Conservation (phyloP, 352 stramenopile genomes). For the Globisporangium yorkense region DNA sequence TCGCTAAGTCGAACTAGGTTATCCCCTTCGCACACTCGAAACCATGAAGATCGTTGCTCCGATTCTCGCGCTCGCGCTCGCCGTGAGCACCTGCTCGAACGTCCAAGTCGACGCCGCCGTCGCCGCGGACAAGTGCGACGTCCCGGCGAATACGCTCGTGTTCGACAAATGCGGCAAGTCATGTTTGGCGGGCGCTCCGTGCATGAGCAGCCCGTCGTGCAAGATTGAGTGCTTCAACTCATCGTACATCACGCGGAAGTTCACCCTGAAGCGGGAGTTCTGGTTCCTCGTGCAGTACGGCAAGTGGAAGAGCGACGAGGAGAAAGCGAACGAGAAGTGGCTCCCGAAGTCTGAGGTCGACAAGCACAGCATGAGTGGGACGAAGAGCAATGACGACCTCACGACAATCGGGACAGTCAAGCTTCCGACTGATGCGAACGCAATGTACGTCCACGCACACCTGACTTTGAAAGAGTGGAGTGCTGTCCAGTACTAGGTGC, state of each 20-base stretch:
- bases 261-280: not conserved
- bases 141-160: not conserved
- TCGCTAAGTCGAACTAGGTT: too few relatives aligned
- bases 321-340: not conserved
- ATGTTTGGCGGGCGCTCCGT: not conserved
- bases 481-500: too few relatives aligned
- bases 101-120: not conserved
- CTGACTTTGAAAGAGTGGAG: not conserved
- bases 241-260: not conserved
- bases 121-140: not conserved
- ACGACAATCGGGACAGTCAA: not conserved
- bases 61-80: not conserved
- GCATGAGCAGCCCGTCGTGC: not conserved
- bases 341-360: not conserved
- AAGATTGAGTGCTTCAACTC: not conserved
- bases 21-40: too few relatives aligned
- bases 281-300: not conserved
- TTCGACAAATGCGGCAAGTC: not conserved
- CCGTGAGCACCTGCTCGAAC: not conserved
- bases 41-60: too few relatives aligned
- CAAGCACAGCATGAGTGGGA: not conserved
- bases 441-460: too few relatives aligned
- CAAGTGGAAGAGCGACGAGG: not conserved
- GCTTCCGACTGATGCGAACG: not conserved
- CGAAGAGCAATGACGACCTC: not conserved